Percentiles rank a stretch among this genome's conserved stretches.
phyloP scores from a whole-genome alignment of 768 basidiomycete species.

The Glaciozyma martinii region DNA sequence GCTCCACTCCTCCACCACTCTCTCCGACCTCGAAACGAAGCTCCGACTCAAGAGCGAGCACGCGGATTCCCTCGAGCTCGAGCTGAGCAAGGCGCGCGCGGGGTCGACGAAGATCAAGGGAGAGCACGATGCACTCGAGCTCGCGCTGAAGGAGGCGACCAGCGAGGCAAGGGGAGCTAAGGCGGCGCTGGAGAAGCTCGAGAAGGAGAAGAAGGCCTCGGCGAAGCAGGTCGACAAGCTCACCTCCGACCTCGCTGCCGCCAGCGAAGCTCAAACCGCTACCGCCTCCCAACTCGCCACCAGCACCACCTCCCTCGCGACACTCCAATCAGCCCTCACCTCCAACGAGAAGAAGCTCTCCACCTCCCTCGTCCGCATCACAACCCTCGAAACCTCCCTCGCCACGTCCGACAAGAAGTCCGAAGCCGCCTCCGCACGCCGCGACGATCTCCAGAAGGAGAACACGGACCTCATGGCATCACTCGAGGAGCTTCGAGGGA shows the following conservation, averaged over 20 bases:
- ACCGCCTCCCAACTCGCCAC: neutral
- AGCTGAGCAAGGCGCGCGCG: constrained; percentile 50
- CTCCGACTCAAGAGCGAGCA: neutral
- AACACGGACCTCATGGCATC: constrained; percentile 61
- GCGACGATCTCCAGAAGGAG: constrained; percentile 61
- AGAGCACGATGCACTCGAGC: constrained; percentile 5
- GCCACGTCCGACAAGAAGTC: neutral
- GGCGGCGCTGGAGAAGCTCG: neutral
- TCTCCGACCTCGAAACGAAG: constrained; percentile 7
- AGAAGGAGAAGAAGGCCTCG: neutral
- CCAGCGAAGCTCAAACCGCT: neutral
- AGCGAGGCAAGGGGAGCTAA: neutral
- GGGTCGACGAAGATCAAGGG: neutral
- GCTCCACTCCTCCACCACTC: neutral
- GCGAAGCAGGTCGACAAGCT: neutral
- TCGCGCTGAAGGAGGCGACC: neutral
- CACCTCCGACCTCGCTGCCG: neutral
- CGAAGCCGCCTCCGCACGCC: neutral
- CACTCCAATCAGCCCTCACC: neutral
- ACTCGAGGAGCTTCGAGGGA: constrained; percentile 76
- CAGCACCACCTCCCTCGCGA: neutral
- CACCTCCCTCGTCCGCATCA: neutral
- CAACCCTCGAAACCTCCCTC: neutral
- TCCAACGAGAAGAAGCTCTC: neutral
- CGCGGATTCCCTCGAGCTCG: constrained; percentile 8